Evolutionary conservation across 1,284 basidiomycete species (phyloP), one percentile per base, ranked within the genome.

Genomic region (Hypsizygus ulmarius): DNA sequence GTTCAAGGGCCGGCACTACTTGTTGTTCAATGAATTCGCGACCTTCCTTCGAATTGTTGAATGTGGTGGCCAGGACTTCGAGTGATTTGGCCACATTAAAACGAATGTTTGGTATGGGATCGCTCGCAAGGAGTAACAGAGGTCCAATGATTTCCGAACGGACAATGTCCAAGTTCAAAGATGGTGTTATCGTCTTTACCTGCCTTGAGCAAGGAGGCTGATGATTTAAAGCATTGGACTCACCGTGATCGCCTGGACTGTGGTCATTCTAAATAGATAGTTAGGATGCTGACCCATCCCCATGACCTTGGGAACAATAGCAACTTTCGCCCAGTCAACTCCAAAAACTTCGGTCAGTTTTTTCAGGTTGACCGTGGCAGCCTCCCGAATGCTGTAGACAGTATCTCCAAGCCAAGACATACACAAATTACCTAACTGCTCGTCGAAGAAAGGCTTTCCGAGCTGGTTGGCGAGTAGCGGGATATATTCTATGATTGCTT

Each of bases 331-430:
- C 97, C 97, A 99, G 12, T 97, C 95, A 16, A 98, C 93, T 37
- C 97, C 97, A 63, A 99, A 99, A 5, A 98, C 97, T 60, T 99
- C 97, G 3, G 96, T 97, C 59, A 99, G 74, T 68, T 97, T 97
- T 76, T 93, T 95, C 59, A 99, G 74, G 68, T 99, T 99, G 66
- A 94, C 82, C 0, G 94, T 99, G 1, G 97, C 97, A 11, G 96
- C 90, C 69, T 99, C 97, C 39, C 97, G 86, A 64, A 99, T 99
- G 66, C 91, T 95, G 74, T 90, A 99, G 28, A 99, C 97, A 28
- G 93, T 97, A 68, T 99, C 97, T 18, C 96, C 96, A 52, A 99
- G 72, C 97, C 97, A 99, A 14, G 92, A 93, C 95, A 99, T 97
- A 78, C 97, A 99, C 33, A 99, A 77, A 62, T 90, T 92, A 41